Evolutionary conservation across 306 rosid species (phyloP).

Genomic region (Rosa rugosa): DNA sequence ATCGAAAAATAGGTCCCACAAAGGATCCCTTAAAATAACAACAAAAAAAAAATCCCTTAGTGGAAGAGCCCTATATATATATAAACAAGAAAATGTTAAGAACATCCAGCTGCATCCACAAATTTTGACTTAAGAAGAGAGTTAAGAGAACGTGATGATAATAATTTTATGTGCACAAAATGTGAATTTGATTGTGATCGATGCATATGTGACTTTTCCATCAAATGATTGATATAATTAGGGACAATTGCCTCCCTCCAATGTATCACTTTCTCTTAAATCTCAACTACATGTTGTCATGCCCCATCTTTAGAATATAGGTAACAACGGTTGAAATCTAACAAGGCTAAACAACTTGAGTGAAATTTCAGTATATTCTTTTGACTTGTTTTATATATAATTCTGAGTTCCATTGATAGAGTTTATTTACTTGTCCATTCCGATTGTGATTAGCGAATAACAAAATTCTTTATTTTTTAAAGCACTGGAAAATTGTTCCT

Average conservation of each 20-base stretch:
- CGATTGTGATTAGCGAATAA: not conserved
- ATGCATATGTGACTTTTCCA: constrained; percentile 15
- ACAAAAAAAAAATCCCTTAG: too few relatives aligned
- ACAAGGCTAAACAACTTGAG: not conserved
- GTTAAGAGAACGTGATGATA: constrained; percentile 19
- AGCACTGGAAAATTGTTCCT: too few relatives aligned
- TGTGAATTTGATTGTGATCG: constrained; percentile 28
- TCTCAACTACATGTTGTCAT: not conserved
- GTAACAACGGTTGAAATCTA: not conserved
- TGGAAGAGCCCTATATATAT: too few relatives aligned
- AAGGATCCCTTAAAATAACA: too few relatives aligned
- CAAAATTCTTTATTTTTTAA: too few relatives aligned
- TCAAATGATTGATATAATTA: constrained; percentile 10
- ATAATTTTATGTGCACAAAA: constrained; percentile 14
- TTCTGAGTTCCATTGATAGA: not conserved
- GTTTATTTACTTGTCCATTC: not conserved
- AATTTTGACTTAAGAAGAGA: constrained; percentile 11
- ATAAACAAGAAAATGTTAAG: not conserved
- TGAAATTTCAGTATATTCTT: not conserved
- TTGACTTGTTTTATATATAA: too few relatives aligned
- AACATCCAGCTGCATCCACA: constrained; percentile 10
- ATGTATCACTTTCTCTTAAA: not conserved
- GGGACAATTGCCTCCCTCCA: constrained; percentile 2
- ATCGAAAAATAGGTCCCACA: too few relatives aligned
- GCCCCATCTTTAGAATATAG: not conserved